A percentile compares a stretch with the other conserved stretches of the same genome.
These are phyloP conservation scores for Solanum chacoense DNA, from an alignment of 305 asterid genomes.

Conservation along the genomic window DNA sequence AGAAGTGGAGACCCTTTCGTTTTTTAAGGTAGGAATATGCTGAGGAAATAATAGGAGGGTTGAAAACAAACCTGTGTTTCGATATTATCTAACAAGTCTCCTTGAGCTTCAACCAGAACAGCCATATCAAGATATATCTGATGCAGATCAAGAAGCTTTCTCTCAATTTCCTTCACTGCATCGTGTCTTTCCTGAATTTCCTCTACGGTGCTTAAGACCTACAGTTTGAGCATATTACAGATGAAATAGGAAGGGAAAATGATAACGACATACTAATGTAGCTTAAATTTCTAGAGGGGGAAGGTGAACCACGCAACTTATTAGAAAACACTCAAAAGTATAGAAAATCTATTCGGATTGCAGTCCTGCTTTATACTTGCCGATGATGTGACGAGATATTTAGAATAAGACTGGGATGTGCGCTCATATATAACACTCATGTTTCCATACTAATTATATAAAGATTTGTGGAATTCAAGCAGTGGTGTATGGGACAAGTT, in stretches of 20 bases:
- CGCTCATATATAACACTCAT: neutral
- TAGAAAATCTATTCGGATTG: neutral
- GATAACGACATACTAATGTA: neutral
- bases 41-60: neutral
- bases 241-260: neutral
- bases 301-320: neutral
- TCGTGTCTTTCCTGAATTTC: conserved; percentile 92
- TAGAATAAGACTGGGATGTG: neutral
- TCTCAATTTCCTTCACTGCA: conserved; percentile 75
- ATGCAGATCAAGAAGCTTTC: conserved; percentile 70
- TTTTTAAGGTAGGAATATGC: neutral
- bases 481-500: neutral
- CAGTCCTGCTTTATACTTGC: neutral
- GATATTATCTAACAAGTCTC: conserved; percentile 70
- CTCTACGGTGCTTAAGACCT: conserved; percentile 65
- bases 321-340: neutral
- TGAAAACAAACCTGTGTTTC: conserved; percentile 56
- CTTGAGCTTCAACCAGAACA: conserved; percentile 78
- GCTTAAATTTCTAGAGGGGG: neutral
- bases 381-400: neutral
- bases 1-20: neutral
- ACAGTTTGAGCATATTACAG: neutral
- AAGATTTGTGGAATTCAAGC: neutral
- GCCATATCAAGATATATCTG: conserved; percentile 88
- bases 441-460: neutral